A percentile compares a stretch with the other conserved stretches of the same genome.
Evolutionary conservation across 1,139 yeast species (phyloP).

Genomic region (Yamadazyma taylorii): DNA sequence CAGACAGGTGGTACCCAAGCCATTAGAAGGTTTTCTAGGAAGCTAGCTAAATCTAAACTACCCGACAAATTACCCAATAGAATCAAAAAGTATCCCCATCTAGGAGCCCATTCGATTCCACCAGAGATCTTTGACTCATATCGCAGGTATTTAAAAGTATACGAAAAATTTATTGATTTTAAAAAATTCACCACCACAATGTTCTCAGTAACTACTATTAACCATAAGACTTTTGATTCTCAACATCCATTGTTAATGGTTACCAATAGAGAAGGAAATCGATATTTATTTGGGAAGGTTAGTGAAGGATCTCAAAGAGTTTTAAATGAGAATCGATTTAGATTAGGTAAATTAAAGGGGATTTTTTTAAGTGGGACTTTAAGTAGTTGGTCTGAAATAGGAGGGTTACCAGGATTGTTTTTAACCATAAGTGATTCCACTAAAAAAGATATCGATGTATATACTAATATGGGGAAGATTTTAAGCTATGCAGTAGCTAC

Average conservation of each 20-base stretch:
- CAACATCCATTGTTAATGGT: slow-evolving; percentile 60
- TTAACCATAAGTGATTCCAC: slow-evolving; percentile 86
- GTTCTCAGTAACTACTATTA: slow-evolving; percentile 43
- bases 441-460: slow-evolving; percentile 44
- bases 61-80: too few relatives aligned
- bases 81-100: neutral
- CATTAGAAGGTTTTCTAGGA: neutral
- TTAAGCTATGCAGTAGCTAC: slow-evolving; percentile 62
- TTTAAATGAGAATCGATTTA: slow-evolving; percentile 53
- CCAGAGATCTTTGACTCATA: slow-evolving; percentile 11
- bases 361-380: slow-evolving; percentile 76
- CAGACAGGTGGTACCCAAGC: too few relatives aligned
- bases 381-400: slow-evolving; percentile 66
- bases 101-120: slow-evolving; percentile 18
- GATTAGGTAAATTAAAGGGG: slow-evolving; percentile 56
- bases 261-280: slow-evolving; percentile 49
- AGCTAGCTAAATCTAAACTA: too few relatives aligned
- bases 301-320: slow-evolving; percentile 87
- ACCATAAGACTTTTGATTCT: slow-evolving; percentile 63
- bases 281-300: slow-evolving; percentile 75
- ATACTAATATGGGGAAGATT: slow-evolving; percentile 37
- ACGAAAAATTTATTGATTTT: slow-evolving; percentile 16
- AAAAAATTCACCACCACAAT: slow-evolving; percentile 21
- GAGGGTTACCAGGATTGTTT: slow-evolving; percentile 89
- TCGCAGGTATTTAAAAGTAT: slow-evolving; percentile 10